Evolutionary conservation across 1,139 yeast species (phyloP), one percentile per base, ranked within the genome.

Genomic region (Groenewaldozyma auringiensis): DNA sequence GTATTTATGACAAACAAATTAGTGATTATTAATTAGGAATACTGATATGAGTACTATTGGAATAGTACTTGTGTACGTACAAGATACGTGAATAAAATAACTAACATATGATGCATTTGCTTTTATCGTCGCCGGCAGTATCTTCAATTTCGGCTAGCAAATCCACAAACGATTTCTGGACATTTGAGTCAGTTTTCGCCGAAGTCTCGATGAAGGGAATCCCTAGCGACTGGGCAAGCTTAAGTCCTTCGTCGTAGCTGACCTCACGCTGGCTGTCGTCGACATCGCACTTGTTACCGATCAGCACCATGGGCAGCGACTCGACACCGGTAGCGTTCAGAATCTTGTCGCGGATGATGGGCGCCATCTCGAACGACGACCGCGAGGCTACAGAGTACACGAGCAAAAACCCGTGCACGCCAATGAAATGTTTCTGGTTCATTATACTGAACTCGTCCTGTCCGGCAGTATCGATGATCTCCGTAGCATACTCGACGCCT

Each of bases 381-480:
- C 84, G 70, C 40, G 89, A 82, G 18, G 88, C 81, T 43, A 88
- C 88, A 43, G 94, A 83, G 66, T 85, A 88, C 35, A 87, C 86
- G 41, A 88, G 69, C 50, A 88, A 71, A 62, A 84, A 85, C 1
- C 96, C 96, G 61, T 86, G 94, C 45, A 84, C 79, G 14, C 94
- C 94, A 46, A 85, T 83, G 47, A 86, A 68, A 53, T 86, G 84
- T 59, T 85, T 84, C 64, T 85, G 92, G 61, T 81, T 84, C 70
- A 88, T 78, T 57, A 86, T 81, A 50, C 87, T 79, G 62, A 82
- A 85, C 68, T 88, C 95, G 64, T 88, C 95, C 68, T 70, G 69
- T n/a, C 96, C 96, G 0, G 96, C 95, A 0, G 96, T 88, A 61
- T 88, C 96, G 53, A 88, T 71, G 49, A 88, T 84, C 62, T 88